Conservation (phyloP, 306 rosid species). For the Prunus mongolica region DNA sequence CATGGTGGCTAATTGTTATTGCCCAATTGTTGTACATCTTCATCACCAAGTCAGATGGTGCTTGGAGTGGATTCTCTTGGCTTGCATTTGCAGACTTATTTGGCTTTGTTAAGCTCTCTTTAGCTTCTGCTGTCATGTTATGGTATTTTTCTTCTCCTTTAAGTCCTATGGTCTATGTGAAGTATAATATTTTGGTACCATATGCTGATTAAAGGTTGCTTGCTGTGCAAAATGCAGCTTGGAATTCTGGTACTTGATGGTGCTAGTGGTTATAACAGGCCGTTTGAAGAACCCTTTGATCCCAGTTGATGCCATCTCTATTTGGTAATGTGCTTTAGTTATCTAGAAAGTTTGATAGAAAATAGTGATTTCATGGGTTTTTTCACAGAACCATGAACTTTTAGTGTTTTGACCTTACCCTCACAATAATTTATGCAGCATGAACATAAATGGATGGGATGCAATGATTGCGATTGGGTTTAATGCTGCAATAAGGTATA, state of each 20-base stretch:
- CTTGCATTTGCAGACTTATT: conserved; percentile 61
- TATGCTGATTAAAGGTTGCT: background rate
- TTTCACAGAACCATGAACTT: background rate
- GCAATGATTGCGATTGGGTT: conserved; percentile 74
- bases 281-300: conserved; percentile 55
- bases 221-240: conserved; percentile 40
- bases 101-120: conserved; percentile 63
- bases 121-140: conserved; percentile 77
- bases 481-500: conserved; percentile 73
- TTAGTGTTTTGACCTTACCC: background rate
- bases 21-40: conserved; percentile 44
- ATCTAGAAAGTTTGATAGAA: background rate
- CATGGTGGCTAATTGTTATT: conserved; percentile 67
- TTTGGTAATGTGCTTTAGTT: conserved; percentile 46
- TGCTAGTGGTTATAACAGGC: conserved; percentile 64
- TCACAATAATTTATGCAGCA: conserved; percentile 34
- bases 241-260: conserved; percentile 89
- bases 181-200: background rate
- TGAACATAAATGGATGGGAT: conserved; percentile 76
- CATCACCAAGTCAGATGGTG: conserved; percentile 72
- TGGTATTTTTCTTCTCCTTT: conserved; percentile 44
- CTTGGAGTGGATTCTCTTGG: conserved; percentile 76
- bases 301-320: conserved; percentile 67
- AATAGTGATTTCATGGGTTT: background rate
- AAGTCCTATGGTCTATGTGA: too few relatives aligned